These are phyloP conservation scores for Avicennia marina DNA, from an alignment of 257 asterid species.

Conservation along the genomic window DNA sequence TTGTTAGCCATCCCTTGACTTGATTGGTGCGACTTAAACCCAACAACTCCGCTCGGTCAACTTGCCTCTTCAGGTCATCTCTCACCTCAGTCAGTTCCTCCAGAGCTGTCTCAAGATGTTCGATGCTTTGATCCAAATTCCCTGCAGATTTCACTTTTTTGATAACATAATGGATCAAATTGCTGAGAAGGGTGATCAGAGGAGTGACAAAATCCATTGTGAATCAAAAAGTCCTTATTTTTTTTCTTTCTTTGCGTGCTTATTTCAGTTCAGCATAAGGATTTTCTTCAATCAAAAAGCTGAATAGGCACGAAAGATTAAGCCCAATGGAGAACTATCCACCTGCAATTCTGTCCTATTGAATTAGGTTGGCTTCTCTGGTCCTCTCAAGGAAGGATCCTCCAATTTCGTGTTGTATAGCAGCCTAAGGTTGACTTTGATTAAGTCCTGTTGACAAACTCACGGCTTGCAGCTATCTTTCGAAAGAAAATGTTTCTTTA, in stretches of 20 bases:
- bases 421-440: slow-evolving; percentile 1
- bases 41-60: slow-evolving; percentile 34
- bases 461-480: not conserved
- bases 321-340: not conserved
- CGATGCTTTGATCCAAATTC: slow-evolving; percentile 24
- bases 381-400: slow-evolving; percentile 9
- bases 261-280: not conserved
- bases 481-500: no score
- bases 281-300: not conserved
- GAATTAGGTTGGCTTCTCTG: slow-evolving; percentile 6
- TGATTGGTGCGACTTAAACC: slow-evolving; percentile 40
- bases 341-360: not conserved
- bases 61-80: slow-evolving; percentile 41
- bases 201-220: slow-evolving; percentile 25
- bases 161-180: slow-evolving; percentile 5
- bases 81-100: slow-evolving; percentile 34
- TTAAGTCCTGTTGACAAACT: not conserved
- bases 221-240: not conserved
- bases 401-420: not conserved
- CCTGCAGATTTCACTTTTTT: slow-evolving; percentile 6
- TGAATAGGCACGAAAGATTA: not conserved
- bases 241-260: not conserved
- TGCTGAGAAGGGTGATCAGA: slow-evolving; percentile 3
- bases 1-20: slow-evolving; percentile 44
- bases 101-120: slow-evolving; percentile 29